Base-by-base conservation (phyloP, 164 flowering plant genomes). In the Macadamia tetraphylla region DNA sequence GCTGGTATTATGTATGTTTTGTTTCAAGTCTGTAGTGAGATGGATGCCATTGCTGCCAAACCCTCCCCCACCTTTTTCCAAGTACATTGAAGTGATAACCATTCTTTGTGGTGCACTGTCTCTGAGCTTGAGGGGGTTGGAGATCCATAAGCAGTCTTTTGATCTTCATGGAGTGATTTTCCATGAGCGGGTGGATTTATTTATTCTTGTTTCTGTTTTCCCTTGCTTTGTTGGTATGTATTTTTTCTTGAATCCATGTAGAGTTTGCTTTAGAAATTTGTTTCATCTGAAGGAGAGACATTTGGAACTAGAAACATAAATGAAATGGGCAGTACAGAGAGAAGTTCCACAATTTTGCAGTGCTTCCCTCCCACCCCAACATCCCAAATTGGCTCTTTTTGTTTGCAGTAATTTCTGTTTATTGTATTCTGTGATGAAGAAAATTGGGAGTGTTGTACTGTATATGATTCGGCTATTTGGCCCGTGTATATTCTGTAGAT, bases 241-340 rank as follows among this genome's bases (percentile, higher is more conserved):
- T 74, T 73, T 77, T 77, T 40, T 6, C 23, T 32, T 60, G 67
- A 63, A 44, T 69, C 62, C 69, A 56, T 81, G 83, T 83, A 81
- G 85, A 81, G 83, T 74, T 82, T 78, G 78, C 23, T 70, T 60
- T 74, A 67, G 68, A 71, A 69, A 68, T 53, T 48, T 70, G 67
- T 78, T 71, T 80, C 66, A 66, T 59, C 63, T 72, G 62, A 65
- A 75, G 66, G 76, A 63, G 70, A 63, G 70, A 69, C 68, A 62
- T 59, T 67, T 68, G 18, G 69, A 74, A 71, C 72, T 68, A 40
- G 51, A 68, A 72, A 65, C 48, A 67, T 62, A 71, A 64, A n/a
- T 60, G 59, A 64, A 17, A 66, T 72, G 43, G 35, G 58, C 40
- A 32, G 67, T 2, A 2, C 3, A 35, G 56, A 29, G 29, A 60